These are phyloP conservation scores for Adansonia grandidieri DNA, from an alignment of 441 rosid genomes.

Conservation along the genomic window DNA sequence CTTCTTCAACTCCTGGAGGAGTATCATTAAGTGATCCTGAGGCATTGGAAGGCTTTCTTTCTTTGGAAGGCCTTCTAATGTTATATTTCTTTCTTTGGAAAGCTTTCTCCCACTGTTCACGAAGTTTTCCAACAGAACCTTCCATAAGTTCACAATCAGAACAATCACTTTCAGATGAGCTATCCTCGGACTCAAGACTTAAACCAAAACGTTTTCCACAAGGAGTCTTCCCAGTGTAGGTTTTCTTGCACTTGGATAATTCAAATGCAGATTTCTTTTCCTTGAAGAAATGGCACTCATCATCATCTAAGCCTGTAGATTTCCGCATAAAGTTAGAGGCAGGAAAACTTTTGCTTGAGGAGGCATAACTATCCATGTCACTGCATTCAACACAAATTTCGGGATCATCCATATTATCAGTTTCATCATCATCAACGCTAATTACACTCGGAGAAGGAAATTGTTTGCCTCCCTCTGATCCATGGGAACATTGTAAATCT, in stretches of 20 bases:
- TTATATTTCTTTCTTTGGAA: constrained; percentile 45
- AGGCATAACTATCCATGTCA: constrained; percentile 38
- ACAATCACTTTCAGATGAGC: constrained; percentile 47
- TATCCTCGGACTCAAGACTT: constrained; percentile 44
- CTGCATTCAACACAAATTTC: constrained; percentile 35
- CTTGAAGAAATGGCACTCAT: constrained; percentile 45
- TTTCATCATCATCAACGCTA: constrained; percentile 62
- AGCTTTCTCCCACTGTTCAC: constrained; percentile 68
- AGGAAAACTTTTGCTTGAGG: constrained; percentile 38
- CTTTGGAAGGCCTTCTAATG: constrained; percentile 39
- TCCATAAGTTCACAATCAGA: constrained; percentile 85
- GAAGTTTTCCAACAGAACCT: constrained; percentile 53
- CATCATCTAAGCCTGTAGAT: constrained; percentile 35
- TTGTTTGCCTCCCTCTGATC: constrained; percentile 32
- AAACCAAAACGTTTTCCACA: constrained; percentile 54
- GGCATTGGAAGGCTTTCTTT: constrained; percentile 45
- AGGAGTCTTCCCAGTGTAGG: constrained; percentile 31
- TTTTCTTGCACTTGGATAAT: constrained; percentile 48
- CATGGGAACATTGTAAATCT: constrained; percentile 40
- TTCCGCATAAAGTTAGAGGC: constrained; percentile 27
- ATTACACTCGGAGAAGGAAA: constrained; percentile 46
- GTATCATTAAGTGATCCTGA: constrained; percentile 34
- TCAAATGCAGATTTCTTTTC: constrained; percentile 44
- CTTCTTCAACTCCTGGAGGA: constrained; percentile 30
- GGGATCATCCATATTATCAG: constrained; percentile 35